Evolutionary conservation across 768 basidiomycete species (phyloP), one percentile per base, ranked within the genome.

Genomic region (Amanita rubescens): DNA sequence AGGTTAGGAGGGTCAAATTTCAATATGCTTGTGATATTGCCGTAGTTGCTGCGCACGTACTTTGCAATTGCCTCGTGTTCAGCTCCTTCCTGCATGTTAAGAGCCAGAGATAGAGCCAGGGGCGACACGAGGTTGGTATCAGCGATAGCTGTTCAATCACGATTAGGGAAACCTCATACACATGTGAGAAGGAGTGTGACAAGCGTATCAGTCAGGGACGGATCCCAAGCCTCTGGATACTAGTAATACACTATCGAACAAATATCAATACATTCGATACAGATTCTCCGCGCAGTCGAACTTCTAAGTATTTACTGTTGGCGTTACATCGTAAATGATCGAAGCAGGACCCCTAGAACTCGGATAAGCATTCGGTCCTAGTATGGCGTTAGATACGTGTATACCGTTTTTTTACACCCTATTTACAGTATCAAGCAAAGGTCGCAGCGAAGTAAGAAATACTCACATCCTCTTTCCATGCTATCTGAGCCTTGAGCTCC

Each of bases 401-500:
- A 14, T 48, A 62, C 60, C 60, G 41, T 47, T 50, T 60, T 34
- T 63, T 60, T 24, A 57, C 51, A 22, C 59, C 60, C 62, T 63
- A 32, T n/a, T 12, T 30, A 10, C 20, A 9, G 17, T 3, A 7
- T n/a, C 7, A n/a, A 8, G 37, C 15, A 6, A n/a, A 4, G 32
- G 6, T 1, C n/a, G n/a, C n/a, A 47, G 2, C 14, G n/a, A 7
- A 22, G 3, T 25, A 10, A 11, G 14, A 25, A 34, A 43, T 8
- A 50, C 49, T 25, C 49, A 74, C 71, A 38, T 69, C 56, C 48
- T 78, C 74, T 41, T 55, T 63, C 77, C 77, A 79, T 8, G 65
- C 61, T 10, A 77, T 67, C 42, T 75, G 72, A 0, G 76, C 75
- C 53, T 74, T 70, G n/a, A 78, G 44, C 49, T 79, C 77, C 0